phyloP scores from a whole-genome alignment of 495 filamentous ascomycete genomes.

The Copromyces sp. region DNA sequence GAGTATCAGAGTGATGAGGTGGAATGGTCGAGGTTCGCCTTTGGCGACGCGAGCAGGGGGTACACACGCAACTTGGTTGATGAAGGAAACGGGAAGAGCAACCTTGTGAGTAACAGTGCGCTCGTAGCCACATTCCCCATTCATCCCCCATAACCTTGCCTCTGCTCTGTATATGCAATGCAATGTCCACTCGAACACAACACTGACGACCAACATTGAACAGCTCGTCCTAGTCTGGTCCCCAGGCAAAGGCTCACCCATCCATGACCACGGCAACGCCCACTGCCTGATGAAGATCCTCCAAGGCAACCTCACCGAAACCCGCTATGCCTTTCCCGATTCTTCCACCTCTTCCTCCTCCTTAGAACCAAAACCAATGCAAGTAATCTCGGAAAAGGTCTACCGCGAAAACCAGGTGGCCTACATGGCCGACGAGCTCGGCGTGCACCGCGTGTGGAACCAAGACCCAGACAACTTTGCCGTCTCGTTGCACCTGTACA shows the following conservation, averaged over 20 bases:
- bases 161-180: not conserved
- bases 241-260: constrained; percentile 71
- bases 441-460: constrained; percentile 76
- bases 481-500: constrained; percentile 83
- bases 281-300: constrained; percentile 69
- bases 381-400: constrained; percentile 41
- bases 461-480: constrained; percentile 56
- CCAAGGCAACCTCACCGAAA: constrained; percentile 67
- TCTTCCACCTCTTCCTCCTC: constrained; percentile 44
- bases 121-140: not conserved
- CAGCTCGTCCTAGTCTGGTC: constrained; percentile 88
- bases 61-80: constrained; percentile 90
- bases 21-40: constrained; percentile 66
- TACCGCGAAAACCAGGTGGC: constrained; percentile 40
- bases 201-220: constrained; percentile 1
- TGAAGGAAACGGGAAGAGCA: constrained; percentile 83
- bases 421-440: constrained; percentile 44
- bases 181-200: not conserved
- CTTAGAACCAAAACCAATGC: constrained; percentile 34
- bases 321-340: constrained; percentile 66
- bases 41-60: constrained; percentile 49
- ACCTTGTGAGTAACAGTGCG: constrained; percentile 49
- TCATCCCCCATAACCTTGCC: not conserved
- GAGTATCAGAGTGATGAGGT: constrained; percentile 52
- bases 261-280: constrained; percentile 83